These are phyloP conservation scores for Cardiospermum halicacabum DNA, from an alignment of 345 rosid species.

Conservation along the genomic window DNA sequence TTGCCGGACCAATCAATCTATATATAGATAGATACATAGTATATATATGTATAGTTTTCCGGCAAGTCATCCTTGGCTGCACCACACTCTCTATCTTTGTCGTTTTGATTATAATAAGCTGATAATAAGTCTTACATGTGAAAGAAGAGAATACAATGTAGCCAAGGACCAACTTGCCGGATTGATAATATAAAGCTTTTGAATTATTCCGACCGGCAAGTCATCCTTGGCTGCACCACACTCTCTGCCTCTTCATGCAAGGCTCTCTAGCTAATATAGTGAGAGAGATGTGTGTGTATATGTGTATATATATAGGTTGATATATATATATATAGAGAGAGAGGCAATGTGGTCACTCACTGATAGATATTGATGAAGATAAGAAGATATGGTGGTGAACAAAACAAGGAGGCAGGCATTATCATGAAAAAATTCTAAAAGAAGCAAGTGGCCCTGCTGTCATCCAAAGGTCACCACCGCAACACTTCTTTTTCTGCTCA, in stretches of 20 bases:
- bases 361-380: too few species aligned
- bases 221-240: conserved; percentile 21
- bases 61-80: conserved; percentile 36
- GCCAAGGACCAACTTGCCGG: conserved; percentile 26
- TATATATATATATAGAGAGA: not conserved
- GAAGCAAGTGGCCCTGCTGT: conserved; percentile 1
- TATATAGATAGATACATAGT: too few species aligned
- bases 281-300: not conserved
- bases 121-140: conserved; percentile 22
- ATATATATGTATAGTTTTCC: too few species aligned
- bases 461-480: conserved; percentile 5
- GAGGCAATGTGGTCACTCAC: not conserved
- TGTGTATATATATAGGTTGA: not conserved
- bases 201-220: too few species aligned
- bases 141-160: conserved; percentile 20
- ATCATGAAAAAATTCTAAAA: conserved; percentile 9
- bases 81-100: conserved; percentile 11
- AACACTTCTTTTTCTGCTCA: not conserved
- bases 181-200: too few species aligned
- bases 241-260: conserved; percentile 22
- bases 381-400: too few species aligned
- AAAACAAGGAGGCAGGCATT: too few species aligned
- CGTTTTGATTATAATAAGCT: not conserved
- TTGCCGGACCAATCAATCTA: conserved; percentile 13
- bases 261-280: not conserved